These are phyloP conservation scores for Ceratocystis diversiconidia DNA, from an alignment of 2,329 filamentous ascomycete species.

Conservation along the genomic window DNA sequence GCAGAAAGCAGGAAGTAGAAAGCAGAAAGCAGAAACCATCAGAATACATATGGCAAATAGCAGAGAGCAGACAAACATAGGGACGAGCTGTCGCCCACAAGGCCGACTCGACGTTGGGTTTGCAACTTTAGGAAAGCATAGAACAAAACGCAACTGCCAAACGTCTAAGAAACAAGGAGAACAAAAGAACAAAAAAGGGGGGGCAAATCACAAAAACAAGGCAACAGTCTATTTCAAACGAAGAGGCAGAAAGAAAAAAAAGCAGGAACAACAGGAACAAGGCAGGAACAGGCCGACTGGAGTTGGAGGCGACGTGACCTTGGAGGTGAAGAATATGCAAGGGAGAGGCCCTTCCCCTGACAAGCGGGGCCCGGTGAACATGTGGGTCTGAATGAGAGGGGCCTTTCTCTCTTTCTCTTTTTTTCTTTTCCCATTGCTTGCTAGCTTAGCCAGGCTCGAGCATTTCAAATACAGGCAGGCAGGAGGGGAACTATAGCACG, in stretches of 20 bases:
- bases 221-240: not conserved
- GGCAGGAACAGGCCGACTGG: not conserved
- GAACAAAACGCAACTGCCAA: not conserved
- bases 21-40: no score
- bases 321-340: not conserved
- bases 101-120: no score
- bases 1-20: no score
- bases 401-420: not conserved
- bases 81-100: no score
- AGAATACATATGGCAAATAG: no score
- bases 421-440: not conserved
- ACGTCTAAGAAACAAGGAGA: not conserved
- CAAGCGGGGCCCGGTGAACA: not conserved
- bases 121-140: not conserved
- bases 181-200: not conserved
- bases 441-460: no score
- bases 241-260: not conserved
- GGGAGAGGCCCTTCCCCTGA: not conserved
- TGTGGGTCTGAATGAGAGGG: not conserved
- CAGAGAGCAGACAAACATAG: no score
- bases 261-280: not conserved
- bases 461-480: not conserved
- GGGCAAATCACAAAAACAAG: no score
- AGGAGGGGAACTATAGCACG: not conserved
- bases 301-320: not conserved